Evolutionary conservation across 140 eudicot species (phyloP).

Genomic region (Eryngium alpinum): DNA sequence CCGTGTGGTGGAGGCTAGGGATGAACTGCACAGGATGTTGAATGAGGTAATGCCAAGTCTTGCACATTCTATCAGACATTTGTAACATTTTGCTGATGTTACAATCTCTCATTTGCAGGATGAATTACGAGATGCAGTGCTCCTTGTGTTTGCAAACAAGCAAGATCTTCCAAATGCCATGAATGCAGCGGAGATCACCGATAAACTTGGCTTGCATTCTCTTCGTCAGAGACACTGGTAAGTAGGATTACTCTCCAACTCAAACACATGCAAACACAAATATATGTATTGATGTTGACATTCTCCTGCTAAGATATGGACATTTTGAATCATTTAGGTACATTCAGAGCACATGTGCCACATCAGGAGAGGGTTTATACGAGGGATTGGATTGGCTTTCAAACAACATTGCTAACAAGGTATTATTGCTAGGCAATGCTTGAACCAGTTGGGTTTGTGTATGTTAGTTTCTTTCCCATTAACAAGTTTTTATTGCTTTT

Average conservation of each 20-base stretch:
- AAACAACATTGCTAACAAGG: constrained; percentile 39
- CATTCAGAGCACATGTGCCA: constrained; percentile 40
- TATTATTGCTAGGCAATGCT: constrained; percentile 1
- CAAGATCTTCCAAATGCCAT: constrained; percentile 45
- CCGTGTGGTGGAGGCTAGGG: constrained; percentile 40
- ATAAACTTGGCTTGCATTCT: constrained; percentile 39
- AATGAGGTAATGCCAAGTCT: constrained; percentile 27
- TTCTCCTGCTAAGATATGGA: not conserved
- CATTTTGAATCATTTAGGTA: constrained; percentile 23
- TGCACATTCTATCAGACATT: not conserved
- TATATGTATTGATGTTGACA: not conserved
- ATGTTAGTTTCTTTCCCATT: not conserved
- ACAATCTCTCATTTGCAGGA: constrained; percentile 22
- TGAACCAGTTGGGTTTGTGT: not conserved
- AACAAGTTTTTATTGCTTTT: not conserved
- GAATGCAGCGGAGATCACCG: constrained; percentile 37
- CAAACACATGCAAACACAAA: not conserved
- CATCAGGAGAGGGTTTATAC: constrained; percentile 39
- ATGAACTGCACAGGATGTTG: constrained; percentile 43
- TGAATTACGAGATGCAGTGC: constrained; percentile 27
- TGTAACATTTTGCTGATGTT: not conserved
- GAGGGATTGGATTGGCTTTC: constrained; percentile 47
- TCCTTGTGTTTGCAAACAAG: constrained; percentile 42
- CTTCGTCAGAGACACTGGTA: constrained; percentile 38
- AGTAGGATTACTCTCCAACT: not conserved